Evolutionary conservation across 306 rosid species (phyloP), one percentile per base, ranked within the genome.

Genomic region (Mimosa pudica): DNA sequence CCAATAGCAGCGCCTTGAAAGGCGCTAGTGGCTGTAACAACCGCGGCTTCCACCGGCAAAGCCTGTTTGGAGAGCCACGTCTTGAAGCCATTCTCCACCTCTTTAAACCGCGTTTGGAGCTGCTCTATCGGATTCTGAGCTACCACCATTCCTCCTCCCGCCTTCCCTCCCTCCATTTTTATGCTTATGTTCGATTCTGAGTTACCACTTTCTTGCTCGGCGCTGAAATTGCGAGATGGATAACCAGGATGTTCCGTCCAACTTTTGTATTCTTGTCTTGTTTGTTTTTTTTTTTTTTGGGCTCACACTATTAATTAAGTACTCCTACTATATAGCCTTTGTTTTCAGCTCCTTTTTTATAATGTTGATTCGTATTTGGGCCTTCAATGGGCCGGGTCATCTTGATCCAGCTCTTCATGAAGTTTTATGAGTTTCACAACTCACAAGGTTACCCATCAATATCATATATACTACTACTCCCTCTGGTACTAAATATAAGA

Each of bases 1-100:
- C 99, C 99, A 66, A 96, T 91, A 5, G 92, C 98, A 7, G 96
- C 99, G 0, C 99, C 99, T 83, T 96, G 99, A 8, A 86, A 93
- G 65, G 93, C 98, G 89, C 97, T 86, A 71, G 98, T 89, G 80
- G 81, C 83, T 61, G 99, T 91, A 77, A 96, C 98, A 71, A 96
- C 85, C 78, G 94, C 92, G 48, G 92, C 98, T 41, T 96, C 99
- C 18, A 96, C 93, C 3, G 99, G 86, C 52, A 93, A 60, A 13
- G 99, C 86, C 45, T 96, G 99, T 81, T 91, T 87, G 48, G 96
- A 77, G 75, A 96, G 80, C 99, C 99, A 96, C 0, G 65, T 75
- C 54, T 17, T 85, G 89, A 96, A 90, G 67, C 81, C 87, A 61
- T 5, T 62, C 51, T 96, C 94, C 9, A 93, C 48, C 38, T 91